A percentile compares a stretch with the other conserved stretches of the same genome.
phyloP scores from a whole-genome alignment of 2,329 filamentous ascomycete species.

The Colletotrichum viniferum region DNA sequence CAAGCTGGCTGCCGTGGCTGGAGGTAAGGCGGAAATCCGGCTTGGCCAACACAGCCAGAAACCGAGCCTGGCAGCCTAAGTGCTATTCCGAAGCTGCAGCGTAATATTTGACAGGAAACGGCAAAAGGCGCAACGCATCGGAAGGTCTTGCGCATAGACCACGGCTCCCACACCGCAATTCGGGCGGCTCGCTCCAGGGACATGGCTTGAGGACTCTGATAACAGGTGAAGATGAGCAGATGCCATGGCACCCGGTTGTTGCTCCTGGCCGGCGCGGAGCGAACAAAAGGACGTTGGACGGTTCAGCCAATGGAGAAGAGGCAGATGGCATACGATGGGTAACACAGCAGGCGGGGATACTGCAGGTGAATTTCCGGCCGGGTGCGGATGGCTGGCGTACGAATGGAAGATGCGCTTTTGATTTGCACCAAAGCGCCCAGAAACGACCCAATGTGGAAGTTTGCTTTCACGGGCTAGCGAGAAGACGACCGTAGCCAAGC shows the following conservation, averaged over 20 bases:
- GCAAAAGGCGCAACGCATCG: not conserved
- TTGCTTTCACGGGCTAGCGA: not conserved
- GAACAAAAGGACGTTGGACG: not conserved
- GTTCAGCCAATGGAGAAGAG: not conserved
- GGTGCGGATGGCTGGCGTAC: not conserved
- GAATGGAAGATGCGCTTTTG: not conserved
- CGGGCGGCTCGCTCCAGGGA: not conserved
- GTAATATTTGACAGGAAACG: not conserved
- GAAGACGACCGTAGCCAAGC: not conserved
- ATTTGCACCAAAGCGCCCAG: not conserved
- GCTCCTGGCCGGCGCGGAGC: not conserved
- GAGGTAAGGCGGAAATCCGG: not conserved
- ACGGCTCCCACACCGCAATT: not conserved
- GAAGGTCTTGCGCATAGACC: not conserved
- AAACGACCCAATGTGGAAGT: not conserved
- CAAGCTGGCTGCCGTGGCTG: not conserved
- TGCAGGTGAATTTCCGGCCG: not conserved
- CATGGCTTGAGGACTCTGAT: not conserved
- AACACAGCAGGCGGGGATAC: not conserved
- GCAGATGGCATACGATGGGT: not conserved
- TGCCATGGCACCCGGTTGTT: not conserved
- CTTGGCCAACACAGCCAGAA: not conserved
- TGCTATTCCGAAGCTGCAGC: not conserved
- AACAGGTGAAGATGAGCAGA: not conserved
- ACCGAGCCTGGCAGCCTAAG: not conserved